Conservation (phyloP, 2,329 filamentous ascomycete genomes). For the Clonostachys byssicola region DNA sequence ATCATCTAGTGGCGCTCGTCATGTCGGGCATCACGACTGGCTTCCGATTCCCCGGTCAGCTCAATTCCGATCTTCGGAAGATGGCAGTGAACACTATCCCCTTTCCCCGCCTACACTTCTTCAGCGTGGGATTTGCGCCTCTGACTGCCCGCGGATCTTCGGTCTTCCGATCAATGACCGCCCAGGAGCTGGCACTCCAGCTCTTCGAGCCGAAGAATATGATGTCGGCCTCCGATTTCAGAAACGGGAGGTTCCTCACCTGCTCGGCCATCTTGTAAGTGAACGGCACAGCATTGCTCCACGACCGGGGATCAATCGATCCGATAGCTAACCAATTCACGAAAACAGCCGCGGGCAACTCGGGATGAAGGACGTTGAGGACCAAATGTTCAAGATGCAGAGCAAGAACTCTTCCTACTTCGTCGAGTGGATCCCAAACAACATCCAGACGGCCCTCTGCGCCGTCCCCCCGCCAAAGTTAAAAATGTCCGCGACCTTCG, state of each 20-base stretch:
- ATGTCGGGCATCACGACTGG: slow-evolving; percentile 99
- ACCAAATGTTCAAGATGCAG: slow-evolving; percentile 99
- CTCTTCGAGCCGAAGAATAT: slow-evolving; percentile 99
- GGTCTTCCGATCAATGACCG: slow-evolving; percentile 96
- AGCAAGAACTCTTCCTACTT: slow-evolving; percentile 99
- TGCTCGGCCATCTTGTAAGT: slow-evolving; percentile 97
- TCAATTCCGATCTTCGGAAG: slow-evolving; percentile 99
- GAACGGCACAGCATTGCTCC: neutral
- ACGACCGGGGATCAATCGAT: neutral
- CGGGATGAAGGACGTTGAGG: slow-evolving; percentile 99
- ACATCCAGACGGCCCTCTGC: slow-evolving; percentile 98
- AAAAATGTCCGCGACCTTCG: slow-evolving; percentile 98
- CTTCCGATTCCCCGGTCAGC: slow-evolving; percentile 97
- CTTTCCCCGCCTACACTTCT: slow-evolving; percentile 99
- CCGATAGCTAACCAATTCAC: slow-evolving; percentile 5
- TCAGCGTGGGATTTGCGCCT: slow-evolving; percentile 99
- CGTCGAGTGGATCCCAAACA: slow-evolving; percentile 99
- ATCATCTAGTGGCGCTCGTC: slow-evolving; percentile 98
- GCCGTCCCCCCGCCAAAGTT: slow-evolving; percentile 96
- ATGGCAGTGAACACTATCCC: slow-evolving; percentile 99
- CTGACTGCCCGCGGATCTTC: slow-evolving; percentile 81
- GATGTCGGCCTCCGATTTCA: slow-evolving; percentile 99
- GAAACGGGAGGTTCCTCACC: slow-evolving; percentile 98
- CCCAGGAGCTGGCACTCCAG: slow-evolving; percentile 98
- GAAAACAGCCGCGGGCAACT: slow-evolving; percentile 83